Evolutionary conservation across 2,329 filamentous ascomycete species (phyloP).

Genomic region (Ceratocystis eucalypticola): DNA sequence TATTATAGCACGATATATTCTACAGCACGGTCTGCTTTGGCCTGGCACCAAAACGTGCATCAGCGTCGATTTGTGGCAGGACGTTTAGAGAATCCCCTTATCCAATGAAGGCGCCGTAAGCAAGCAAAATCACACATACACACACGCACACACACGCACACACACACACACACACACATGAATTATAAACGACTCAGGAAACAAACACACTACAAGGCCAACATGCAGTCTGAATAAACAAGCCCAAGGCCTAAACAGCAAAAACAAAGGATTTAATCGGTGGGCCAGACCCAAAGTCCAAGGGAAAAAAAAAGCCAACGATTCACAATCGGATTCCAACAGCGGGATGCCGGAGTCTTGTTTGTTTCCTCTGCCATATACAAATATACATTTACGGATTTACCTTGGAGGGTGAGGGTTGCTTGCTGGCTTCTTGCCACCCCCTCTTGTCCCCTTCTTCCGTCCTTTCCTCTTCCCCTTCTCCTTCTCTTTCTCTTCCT

Average conservation of each 20-base stretch:
- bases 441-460: no score
- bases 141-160: no score
- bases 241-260: no score
- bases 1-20: not conserved
- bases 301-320: not conserved
- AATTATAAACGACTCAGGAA: no score
- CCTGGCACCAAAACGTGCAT: not conserved
- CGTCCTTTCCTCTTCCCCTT: no score
- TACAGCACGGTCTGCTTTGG: not conserved
- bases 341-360: not conserved
- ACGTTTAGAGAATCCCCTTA: not conserved
- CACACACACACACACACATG: no score
- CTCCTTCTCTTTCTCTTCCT: not conserved
- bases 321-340: not conserved
- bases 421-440: not conserved
- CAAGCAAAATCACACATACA: no score
- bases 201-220: no score
- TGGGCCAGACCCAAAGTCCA: not conserved
- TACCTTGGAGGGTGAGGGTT: not conserved
- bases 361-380: conserved; percentile 2
- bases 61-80: not conserved
- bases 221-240: no score
- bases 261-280: no score
- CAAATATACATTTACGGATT: not conserved
- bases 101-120: not conserved